A percentile compares a stretch with the other conserved stretches of the same genome.
phyloP scores from a whole-genome alignment of 2,329 filamentous ascomycete genomes.

The Ceratocystis lukuohia region DNA sequence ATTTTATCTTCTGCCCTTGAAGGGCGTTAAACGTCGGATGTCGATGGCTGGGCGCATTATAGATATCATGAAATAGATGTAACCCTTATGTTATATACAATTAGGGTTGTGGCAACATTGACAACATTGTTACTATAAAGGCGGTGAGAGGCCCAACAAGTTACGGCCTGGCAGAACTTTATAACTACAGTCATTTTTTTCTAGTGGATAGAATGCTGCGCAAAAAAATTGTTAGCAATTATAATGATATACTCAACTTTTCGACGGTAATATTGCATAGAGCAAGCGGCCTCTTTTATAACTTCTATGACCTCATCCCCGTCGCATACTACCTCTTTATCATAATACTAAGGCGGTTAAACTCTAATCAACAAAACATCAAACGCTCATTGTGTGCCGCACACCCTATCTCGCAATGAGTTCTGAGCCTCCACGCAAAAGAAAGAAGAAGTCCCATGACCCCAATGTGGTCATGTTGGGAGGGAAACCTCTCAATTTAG shows the following conservation, averaged over 20 bases:
- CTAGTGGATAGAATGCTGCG: background rate
- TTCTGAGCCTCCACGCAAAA: slow-evolving; percentile 27
- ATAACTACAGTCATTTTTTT: background rate
- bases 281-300: background rate
- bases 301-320: background rate
- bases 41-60: background rate
- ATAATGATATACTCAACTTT: background rate
- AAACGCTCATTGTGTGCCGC: background rate
- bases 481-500: slow-evolving; percentile 36
- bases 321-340: background rate
- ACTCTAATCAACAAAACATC: background rate
- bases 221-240: background rate
- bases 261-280: background rate
- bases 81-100: background rate
- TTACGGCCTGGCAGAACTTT: slow-evolving; percentile 3
- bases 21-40: background rate
- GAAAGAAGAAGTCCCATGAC: slow-evolving; percentile 27
- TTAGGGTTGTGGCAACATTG: background rate
- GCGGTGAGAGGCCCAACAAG: slow-evolving; percentile 2
- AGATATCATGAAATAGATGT: background rate
- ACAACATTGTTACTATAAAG: background rate
- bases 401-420: slow-evolving; percentile 7
- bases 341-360: background rate
- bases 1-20: background rate
- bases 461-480: slow-evolving; percentile 34